Conservation (phyloP, 441 rosid genomes). For the Erodium moschatum region DNA sequence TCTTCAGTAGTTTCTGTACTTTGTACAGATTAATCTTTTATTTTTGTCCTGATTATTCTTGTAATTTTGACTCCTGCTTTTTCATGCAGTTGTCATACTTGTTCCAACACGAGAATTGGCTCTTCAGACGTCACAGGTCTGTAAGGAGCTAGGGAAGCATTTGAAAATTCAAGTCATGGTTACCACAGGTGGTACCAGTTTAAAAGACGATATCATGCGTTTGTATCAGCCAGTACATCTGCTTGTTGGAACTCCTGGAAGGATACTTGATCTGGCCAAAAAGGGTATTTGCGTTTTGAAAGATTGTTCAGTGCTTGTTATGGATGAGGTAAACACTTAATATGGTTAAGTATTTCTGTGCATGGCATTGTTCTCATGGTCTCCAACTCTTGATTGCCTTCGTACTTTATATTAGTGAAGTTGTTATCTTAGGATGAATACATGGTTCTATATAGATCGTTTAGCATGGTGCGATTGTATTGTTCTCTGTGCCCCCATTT, state of each 20-base stretch:
- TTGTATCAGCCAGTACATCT: constrained; percentile 93
- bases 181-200: constrained; percentile 95
- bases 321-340: constrained; percentile 73
- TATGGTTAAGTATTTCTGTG: constrained; percentile 5
- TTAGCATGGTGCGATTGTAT: background rate
- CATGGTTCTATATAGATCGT: background rate
- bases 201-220: constrained; percentile 97
- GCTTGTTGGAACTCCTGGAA: constrained; percentile 95
- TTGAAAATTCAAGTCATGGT: constrained; percentile 94
- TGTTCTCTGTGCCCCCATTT: background rate
- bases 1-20: background rate
- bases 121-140: constrained; percentile 97
- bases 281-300: constrained; percentile 89
- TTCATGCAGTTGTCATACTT: constrained; percentile 68
- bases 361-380: background rate
- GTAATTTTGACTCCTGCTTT: constrained; percentile 9
- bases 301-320: constrained; percentile 84
- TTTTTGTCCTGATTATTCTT: background rate
- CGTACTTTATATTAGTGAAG: background rate
- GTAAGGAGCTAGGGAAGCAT: constrained; percentile 95
- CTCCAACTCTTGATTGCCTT: background rate
- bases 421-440: background rate
- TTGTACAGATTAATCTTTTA: background rate
- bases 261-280: constrained; percentile 83
- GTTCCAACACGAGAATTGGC: constrained; percentile 97